Percentiles rank a stretch among this genome's conserved stretches.
phyloP scores from a whole-genome alignment of 2,329 filamentous ascomycete genomes.

The Penicillium sp. region DNA sequence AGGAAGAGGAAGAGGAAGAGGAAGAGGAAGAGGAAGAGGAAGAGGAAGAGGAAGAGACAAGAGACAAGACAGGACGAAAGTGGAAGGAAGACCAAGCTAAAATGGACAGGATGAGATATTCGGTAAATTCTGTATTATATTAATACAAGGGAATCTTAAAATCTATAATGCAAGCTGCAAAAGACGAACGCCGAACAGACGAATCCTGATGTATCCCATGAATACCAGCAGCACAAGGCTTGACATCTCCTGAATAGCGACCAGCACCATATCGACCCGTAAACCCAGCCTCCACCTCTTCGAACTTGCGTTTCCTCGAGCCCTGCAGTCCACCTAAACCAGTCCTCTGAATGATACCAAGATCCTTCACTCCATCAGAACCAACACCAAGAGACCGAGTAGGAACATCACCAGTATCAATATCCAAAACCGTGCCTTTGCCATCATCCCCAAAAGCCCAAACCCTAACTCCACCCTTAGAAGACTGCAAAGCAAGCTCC shows the following conservation, averaged over 20 bases:
- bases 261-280: slow-evolving; percentile 22
- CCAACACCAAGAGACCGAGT: slow-evolving; percentile 12
- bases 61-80: neutral
- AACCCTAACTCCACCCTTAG: slow-evolving; percentile 45
- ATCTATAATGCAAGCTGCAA: slow-evolving; percentile 38
- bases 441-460: slow-evolving; percentile 52
- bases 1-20: neutral
- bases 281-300: slow-evolving; percentile 22
- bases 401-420: slow-evolving; percentile 34
- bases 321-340: neutral
- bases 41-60: no score
- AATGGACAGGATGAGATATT: neutral
- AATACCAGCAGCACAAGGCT: slow-evolving; percentile 4
- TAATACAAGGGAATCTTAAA: slow-evolving; percentile 30
- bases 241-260: slow-evolving; percentile 12
- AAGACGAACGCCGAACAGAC: slow-evolving; percentile 27
- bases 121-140: neutral
- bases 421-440: slow-evolving; percentile 47
- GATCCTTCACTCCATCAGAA: slow-evolving; percentile 28
- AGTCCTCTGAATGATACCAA: slow-evolving; percentile 14
- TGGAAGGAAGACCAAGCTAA: neutral
- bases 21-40: no score
- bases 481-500: slow-evolving; percentile 50
- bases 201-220: slow-evolving; percentile 1
- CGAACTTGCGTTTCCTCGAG: slow-evolving; percentile 28